Percentiles rank a stretch among this genome's conserved stretches.
phyloP scores from a whole-genome alignment of 176 grass and related monocot species.

The Stipa capillata region DNA sequence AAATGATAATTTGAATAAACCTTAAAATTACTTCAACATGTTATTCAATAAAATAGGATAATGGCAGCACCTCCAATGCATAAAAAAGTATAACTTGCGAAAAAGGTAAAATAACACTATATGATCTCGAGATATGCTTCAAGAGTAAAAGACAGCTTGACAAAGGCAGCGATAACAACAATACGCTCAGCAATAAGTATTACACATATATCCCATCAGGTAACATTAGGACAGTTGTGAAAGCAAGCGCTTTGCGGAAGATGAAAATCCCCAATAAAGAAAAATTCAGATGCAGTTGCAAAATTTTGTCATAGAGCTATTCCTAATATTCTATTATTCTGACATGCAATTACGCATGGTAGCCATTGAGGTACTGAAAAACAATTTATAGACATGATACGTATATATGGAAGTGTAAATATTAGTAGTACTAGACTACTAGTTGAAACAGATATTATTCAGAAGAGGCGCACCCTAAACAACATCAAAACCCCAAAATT shows the following conservation, averaged over 20 bases:
- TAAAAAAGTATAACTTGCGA: neutral
- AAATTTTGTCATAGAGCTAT: neutral
- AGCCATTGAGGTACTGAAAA: neutral
- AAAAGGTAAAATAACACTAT: neutral
- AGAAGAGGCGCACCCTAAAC: neutral
- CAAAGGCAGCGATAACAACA: neutral
- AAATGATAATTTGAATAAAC: neutral
- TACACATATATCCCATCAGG: neutral
- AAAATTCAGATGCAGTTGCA: neutral
- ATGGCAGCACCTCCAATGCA: neutral
- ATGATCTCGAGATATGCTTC: neutral
- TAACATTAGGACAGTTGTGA: neutral
- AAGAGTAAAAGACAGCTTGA: neutral
- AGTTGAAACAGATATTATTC: neutral
- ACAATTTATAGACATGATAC: neutral
- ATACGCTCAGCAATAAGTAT: neutral
- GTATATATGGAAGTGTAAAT: neutral
- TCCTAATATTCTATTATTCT: neutral
- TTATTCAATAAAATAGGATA: neutral
- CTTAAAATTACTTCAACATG: neutral
- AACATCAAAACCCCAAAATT: neutral
- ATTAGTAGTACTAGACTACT: neutral
- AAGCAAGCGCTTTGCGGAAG: neutral
- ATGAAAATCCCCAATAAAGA: neutral
- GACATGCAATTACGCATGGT: neutral